Conservation (phyloP, 805 yeast genomes). For the Komagataella pastoris region DNA sequence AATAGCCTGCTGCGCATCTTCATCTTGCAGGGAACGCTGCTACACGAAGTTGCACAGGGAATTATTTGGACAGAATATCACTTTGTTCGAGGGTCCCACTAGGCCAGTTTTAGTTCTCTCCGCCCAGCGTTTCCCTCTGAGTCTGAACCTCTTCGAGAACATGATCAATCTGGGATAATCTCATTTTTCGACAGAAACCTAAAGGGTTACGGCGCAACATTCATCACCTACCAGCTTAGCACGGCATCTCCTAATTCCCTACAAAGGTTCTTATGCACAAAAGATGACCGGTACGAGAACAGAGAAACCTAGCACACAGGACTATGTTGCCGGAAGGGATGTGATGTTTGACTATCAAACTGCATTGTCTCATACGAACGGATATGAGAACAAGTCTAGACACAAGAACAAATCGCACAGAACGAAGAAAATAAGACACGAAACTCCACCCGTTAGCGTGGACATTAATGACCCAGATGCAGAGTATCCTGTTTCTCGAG, state of each 20-base stretch:
- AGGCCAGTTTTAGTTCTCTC: neutral
- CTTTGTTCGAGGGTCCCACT: neutral
- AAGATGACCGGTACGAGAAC: neutral
- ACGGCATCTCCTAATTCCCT: neutral
- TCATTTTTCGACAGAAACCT: neutral
- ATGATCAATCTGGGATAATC: neutral
- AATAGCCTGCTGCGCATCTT: too few species aligned
- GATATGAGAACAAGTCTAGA: conserved; percentile 1
- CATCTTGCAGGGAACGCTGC: too few species aligned
- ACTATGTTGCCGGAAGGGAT: conserved; percentile 16
- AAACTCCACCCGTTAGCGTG: neutral
- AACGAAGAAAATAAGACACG: conserved; percentile 3
- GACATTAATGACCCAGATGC: neutral
- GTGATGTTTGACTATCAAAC: conserved; percentile 15
- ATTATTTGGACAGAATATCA: neutral
- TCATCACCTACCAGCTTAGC: neutral
- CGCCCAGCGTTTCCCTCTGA: neutral
- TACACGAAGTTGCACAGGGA: neutral
- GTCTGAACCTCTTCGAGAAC: neutral
- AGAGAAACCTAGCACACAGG: conserved; percentile 1
- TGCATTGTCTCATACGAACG: conserved; percentile 1
- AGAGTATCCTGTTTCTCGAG: conserved; percentile 57
- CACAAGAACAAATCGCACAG: conserved; percentile 9
- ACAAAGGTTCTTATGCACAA: neutral
- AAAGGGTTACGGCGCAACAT: neutral